Evolutionary conservation across 768 basidiomycete species (phyloP), one percentile per base, ranked within the genome.

Genomic region (Rhodotorula sphaerocarpa): DNA sequence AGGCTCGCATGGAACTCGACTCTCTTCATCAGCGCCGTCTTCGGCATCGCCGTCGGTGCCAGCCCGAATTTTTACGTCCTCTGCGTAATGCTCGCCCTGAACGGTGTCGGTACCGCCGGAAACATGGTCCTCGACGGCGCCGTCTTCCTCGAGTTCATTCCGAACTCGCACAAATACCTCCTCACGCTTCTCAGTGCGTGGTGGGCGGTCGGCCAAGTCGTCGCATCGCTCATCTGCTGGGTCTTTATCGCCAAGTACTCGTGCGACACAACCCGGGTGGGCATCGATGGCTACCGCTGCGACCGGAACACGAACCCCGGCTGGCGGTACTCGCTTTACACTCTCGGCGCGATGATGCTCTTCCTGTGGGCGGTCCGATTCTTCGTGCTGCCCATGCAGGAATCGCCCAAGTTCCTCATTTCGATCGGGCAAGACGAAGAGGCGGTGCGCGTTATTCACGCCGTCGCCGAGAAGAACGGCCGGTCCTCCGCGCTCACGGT

Each of bases 141-240:
- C 25, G 23, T 45, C 25, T 45, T 45, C 25, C 44, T 45, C 25
- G 44, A 45, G 25, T 45, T 45, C 25, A 45, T 45, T n/a, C 44
- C 44, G 23, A 45, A 45, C 44, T n/a, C 44, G 44, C 25, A 45
- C 44, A 45, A 45, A 12, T 45, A 45, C 44, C 44, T 45, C 11
- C 14, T 45, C 9, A 45, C 44, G 44, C 21, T 45, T 12, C 44
- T 45, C n/a, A n/a, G 23, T 10, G 44, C 25, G 23, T 45, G 44
- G 44, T 45, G 44, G 44, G 44, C 44, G 21, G 15, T 45, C 44
- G 44, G 44, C 11, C 44, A 45, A 23, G 44, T 45, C 44, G 44
- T 45, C 44, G 44, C 44, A 12, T 45, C 44, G 44, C 44, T 45
- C 44, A 45, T 45, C 44, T 45, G 44, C 44, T 45, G 44, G 44